Percentiles rank a stretch among this genome's conserved stretches.
These are phyloP conservation scores for Trichoderma atrobrunneum DNA, from an alignment of 2,329 filamentous ascomycete species.

Conservation along the genomic window DNA sequence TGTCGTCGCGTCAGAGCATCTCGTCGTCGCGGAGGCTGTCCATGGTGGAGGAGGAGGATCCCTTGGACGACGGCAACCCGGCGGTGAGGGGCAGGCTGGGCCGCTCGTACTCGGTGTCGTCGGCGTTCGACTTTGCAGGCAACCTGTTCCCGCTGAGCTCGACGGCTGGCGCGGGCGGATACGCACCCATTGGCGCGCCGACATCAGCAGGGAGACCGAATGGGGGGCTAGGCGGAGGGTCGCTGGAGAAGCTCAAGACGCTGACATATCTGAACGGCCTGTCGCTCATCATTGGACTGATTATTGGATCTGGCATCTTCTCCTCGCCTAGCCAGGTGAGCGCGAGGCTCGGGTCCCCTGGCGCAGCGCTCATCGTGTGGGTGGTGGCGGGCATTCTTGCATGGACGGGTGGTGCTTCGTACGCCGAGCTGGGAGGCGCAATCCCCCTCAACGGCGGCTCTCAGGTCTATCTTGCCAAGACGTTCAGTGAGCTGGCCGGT, in stretches of 20 bases:
- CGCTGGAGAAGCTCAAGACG: constrained; percentile 91
- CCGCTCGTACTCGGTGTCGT: constrained; percentile 85
- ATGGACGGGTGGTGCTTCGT: constrained; percentile 94
- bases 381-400: constrained; percentile 84
- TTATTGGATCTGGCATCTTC: constrained; percentile 96
- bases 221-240: constrained; percentile 66
- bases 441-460: constrained; percentile 94
- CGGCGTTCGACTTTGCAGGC: constrained; percentile 91
- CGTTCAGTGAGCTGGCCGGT: constrained; percentile 87
- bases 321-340: constrained; percentile 93
- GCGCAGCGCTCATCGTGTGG: constrained; percentile 89
- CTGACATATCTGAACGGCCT: constrained; percentile 92
- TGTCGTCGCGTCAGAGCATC: constrained; percentile 78
- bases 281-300: constrained; percentile 84
- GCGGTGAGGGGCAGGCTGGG: constrained; percentile 41
- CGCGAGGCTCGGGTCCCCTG: constrained; percentile 84
- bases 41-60: constrained; percentile 76
- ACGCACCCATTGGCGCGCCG: constrained; percentile 81
- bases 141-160: constrained; percentile 91
- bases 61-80: constrained; percentile 59
- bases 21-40: constrained; percentile 91
- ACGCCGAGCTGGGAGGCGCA: constrained; percentile 90
- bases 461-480: constrained; percentile 92
- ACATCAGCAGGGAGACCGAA: constrained; percentile 49
- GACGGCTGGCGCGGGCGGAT: constrained; percentile 66